These are phyloP conservation scores for Cryptosporidium canis DNA, from an alignment of 169 alveolate species.

Conservation along the genomic window DNA sequence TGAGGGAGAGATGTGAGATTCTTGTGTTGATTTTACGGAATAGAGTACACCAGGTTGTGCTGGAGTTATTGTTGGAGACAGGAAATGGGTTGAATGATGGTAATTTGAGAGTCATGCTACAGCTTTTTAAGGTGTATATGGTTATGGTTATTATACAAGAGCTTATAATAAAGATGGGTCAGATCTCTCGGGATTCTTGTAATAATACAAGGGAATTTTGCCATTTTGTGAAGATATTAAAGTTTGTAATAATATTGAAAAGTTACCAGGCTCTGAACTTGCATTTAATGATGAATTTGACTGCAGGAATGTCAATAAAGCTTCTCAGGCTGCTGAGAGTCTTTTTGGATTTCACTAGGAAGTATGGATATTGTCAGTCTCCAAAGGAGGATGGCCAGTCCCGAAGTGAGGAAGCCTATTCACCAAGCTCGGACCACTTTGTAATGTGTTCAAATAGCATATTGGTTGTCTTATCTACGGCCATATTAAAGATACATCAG, in stretches of 20 bases:
- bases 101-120: not conserved
- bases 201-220: not conserved
- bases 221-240: not conserved
- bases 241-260: constrained; percentile 10
- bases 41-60: not conserved
- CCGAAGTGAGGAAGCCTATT: too few species aligned
- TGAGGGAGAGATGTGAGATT: not conserved
- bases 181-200: not conserved
- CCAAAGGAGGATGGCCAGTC: too few species aligned
- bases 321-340: not conserved
- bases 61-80: not conserved
- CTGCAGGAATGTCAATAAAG: not conserved
- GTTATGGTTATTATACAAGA: not conserved
- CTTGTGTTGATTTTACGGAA: not conserved
- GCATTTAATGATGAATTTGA: not conserved
- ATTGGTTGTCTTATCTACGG: not conserved
- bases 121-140: not conserved
- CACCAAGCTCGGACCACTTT: too few species aligned
- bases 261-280: not conserved
- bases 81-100: not conserved
- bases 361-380: not conserved
- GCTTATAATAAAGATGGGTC: not conserved
- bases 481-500: constrained; percentile 8
- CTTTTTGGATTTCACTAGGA: not conserved
- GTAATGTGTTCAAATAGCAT: not conserved